phyloP scores from a whole-genome alignment of 2,329 filamentous ascomycete species.

The Pseudonectria foliicola region DNA sequence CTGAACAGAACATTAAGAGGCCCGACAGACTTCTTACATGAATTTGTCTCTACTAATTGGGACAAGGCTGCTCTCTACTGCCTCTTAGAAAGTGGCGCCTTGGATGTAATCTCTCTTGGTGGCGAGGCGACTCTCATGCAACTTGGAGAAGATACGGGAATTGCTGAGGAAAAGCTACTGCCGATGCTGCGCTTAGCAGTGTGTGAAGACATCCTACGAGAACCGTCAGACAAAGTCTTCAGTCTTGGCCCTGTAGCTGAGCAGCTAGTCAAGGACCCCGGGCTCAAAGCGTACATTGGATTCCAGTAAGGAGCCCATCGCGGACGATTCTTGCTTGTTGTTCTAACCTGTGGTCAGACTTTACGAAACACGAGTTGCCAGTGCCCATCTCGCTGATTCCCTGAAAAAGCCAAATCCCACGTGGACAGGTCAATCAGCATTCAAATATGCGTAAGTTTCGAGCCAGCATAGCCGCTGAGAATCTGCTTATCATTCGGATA shows the following conservation, averaged over 20 bases:
- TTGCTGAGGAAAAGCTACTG: conserved; percentile 9
- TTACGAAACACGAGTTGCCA: conserved; percentile 13
- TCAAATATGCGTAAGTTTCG: conserved; percentile 11
- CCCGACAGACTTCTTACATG: conserved; percentile 20
- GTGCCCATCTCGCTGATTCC: conserved; percentile 13
- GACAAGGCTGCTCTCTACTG: conserved; percentile 12
- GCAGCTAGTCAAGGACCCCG: conserved; percentile 5
- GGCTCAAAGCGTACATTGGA: conserved; percentile 10
- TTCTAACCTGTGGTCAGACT: conserved; percentile 2
- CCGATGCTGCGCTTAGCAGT: conserved; percentile 9
- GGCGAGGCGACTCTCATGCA: conserved; percentile 2
- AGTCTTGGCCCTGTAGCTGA: conserved; percentile 6
- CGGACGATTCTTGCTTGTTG: background rate
- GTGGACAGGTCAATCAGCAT: conserved; percentile 14
- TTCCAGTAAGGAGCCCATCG: conserved; percentile 9
- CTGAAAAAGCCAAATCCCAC: conserved; percentile 7
- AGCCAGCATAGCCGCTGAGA: background rate
- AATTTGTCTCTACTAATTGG: conserved; percentile 34
- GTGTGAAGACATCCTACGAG: conserved; percentile 9
- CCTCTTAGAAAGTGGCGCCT: conserved; percentile 9
- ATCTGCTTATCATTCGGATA: no score
- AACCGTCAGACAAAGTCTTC: conserved; percentile 5
- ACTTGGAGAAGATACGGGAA: conserved; percentile 6
- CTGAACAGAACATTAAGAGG: conserved; percentile 4
- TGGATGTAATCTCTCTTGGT: conserved; percentile 6